These are phyloP conservation scores for Umbelopsis isabellina DNA, from an alignment of 192 early-diverging fungal species.

Conservation along the genomic window DNA sequence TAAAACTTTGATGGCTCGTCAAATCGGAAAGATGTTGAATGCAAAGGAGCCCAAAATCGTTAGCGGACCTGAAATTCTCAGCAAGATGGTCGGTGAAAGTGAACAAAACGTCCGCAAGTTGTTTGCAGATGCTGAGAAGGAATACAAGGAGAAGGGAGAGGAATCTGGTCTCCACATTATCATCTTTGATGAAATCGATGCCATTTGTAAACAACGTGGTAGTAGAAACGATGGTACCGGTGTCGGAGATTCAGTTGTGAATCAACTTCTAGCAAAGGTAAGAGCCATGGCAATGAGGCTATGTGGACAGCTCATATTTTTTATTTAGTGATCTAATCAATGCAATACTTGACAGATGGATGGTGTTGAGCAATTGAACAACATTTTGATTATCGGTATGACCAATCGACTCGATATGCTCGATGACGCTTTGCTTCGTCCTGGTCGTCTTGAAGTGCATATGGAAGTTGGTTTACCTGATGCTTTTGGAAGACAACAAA, in stretches of 20 bases:
- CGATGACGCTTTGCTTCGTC: constrained; percentile 95
- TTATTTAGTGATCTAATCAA: not conserved
- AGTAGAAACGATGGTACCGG: constrained; percentile 90
- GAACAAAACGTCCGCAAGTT: constrained; percentile 98
- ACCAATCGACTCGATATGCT: constrained; percentile 98
- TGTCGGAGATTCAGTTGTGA: constrained; percentile 95
- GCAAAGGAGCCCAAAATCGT: constrained; percentile 92
- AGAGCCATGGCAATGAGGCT: not conserved
- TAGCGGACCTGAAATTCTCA: constrained; percentile 94
- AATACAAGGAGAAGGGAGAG: constrained; percentile 92
- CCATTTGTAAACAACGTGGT: constrained; percentile 98
- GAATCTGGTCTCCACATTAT: constrained; percentile 94
- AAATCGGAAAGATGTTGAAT: constrained; percentile 99
- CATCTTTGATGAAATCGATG: constrained; percentile 99
- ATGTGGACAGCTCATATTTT: not conserved
- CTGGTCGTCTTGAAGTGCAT: constrained; percentile 94
- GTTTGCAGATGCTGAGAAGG: constrained; percentile 92
- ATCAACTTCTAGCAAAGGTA: constrained; percentile 93
- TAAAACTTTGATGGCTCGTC: constrained; percentile 96
- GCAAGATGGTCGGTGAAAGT: constrained; percentile 95
- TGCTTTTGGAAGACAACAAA: constrained; percentile 89
- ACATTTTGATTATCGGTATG: constrained; percentile 98
- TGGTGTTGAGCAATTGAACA: constrained; percentile 98
- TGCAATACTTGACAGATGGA: constrained; percentile 70
- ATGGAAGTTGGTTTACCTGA: constrained; percentile 97